A percentile compares a stretch with the other conserved stretches of the same genome.
phyloP scores from a whole-genome alignment of 805 yeast species.

The Huiozyma naganishii region DNA sequence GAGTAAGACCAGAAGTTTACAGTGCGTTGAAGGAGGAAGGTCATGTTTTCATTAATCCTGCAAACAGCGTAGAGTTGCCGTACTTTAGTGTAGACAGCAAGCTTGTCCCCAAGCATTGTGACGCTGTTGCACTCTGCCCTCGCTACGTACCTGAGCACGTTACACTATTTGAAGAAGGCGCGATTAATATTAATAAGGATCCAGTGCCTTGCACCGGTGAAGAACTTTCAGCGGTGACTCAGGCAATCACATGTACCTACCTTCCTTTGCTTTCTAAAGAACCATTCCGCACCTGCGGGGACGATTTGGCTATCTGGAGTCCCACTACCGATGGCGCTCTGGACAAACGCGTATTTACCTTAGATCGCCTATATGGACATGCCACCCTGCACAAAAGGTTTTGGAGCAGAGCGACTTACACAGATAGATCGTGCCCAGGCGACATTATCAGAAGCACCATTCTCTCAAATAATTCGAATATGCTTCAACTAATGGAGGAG shows the following conservation, averaged over 20 bases:
- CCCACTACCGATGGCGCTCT: no score
- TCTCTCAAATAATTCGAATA: constrained; percentile 7
- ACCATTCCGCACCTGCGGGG: no score
- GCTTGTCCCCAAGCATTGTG: constrained; percentile 6
- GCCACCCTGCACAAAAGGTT: constrained; percentile 3
- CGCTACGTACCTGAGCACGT: constrained; percentile 9
- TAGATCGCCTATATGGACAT: not conserved
- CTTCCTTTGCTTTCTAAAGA: no score
- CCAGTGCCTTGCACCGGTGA: no score
- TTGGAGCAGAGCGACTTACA: constrained; percentile 8
- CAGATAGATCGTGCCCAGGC: constrained; percentile 13
- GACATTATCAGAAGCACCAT: constrained; percentile 17
- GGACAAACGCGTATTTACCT: no score
- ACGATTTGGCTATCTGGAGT: no score
- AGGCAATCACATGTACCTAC: no score
- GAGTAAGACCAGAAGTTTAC: constrained; percentile 8
- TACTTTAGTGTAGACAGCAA: constrained; percentile 5
- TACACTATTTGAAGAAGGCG: not conserved
- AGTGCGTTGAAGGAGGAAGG: constrained; percentile 1
- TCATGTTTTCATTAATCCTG: constrained; percentile 10
- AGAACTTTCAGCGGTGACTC: no score
- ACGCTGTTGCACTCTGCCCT: constrained; percentile 21
- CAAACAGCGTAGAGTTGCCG: constrained; percentile 7
- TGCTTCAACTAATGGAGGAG: constrained; percentile 12
- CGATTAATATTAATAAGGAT: no score